phyloP scores from a whole-genome alignment of 192 early-diverging fungal genomes.

The Gryganskiella cystojenkinii region DNA sequence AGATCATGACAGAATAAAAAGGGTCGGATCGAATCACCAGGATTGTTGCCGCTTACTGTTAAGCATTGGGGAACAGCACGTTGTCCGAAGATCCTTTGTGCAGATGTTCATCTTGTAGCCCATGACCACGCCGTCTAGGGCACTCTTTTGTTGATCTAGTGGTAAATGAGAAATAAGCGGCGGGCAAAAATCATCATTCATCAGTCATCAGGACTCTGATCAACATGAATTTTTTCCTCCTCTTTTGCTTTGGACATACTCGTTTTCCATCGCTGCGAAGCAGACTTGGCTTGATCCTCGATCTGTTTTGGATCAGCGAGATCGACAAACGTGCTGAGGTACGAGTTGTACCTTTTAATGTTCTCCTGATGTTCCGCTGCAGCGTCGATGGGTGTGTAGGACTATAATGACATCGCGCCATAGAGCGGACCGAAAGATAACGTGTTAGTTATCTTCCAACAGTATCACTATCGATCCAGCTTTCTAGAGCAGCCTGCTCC shows the following conservation, averaged over 20 bases:
- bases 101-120: conserved; percentile 89
- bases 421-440: neutral
- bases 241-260: conserved; percentile 19
- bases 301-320: conserved; percentile 32
- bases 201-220: neutral
- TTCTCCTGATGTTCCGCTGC: conserved; percentile 30
- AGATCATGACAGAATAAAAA: neutral
- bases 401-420: conserved; percentile 1
- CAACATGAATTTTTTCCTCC: neutral
- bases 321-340: conserved; percentile 58
- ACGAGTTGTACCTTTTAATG: conserved; percentile 48
- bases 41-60: conserved; percentile 49
- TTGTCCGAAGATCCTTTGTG: conserved; percentile 66
- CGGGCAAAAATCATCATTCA: neutral
- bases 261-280: conserved; percentile 38
- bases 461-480: neutral
- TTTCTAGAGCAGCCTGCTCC: too few species aligned
- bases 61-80: conserved; percentile 82
- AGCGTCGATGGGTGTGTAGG: conserved; percentile 17
- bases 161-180: neutral
- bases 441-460: too few species aligned
- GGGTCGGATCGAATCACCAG: neutral
- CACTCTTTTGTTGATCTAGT: conserved; percentile 37
- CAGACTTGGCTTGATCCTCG: conserved; percentile 27
- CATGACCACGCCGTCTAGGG: conserved; percentile 74